Conservation (phyloP, 2,329 filamentous ascomycete species). For the Trichoderma citrinoviride region DNA sequence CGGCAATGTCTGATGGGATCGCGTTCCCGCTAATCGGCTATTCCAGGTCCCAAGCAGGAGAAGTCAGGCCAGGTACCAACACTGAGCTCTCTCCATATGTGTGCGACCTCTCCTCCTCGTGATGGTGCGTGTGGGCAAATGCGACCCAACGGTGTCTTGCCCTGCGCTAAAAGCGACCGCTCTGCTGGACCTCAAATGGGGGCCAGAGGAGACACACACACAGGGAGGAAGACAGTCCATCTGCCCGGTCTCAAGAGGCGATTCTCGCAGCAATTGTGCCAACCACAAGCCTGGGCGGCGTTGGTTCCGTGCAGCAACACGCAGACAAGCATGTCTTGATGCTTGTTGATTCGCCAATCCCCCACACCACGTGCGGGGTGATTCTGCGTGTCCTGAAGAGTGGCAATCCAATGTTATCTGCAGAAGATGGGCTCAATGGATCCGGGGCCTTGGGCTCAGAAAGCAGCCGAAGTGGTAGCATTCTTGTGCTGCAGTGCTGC, state of each 20-base stretch:
- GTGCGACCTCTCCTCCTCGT: background rate
- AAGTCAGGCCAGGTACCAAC: too few species aligned
- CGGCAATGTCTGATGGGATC: background rate
- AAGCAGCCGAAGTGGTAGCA: background rate
- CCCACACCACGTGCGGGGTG: slow-evolving; percentile 16
- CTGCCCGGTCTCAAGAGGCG: background rate
- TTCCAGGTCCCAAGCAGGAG: background rate
- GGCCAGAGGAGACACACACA: background rate
- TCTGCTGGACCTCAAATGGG: background rate
- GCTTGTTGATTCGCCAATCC: background rate
- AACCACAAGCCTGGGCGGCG: background rate
- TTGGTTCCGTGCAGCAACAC: background rate
- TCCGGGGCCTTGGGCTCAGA: slow-evolving; percentile 3
- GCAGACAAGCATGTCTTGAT: background rate
- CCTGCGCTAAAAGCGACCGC: background rate
- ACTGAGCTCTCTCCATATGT: background rate
- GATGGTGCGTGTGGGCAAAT: background rate
- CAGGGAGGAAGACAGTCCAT: background rate
- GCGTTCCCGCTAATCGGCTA: background rate
- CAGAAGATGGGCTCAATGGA: background rate
- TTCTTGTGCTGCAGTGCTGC: background rate
- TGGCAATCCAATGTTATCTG: background rate
- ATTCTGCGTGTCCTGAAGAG: background rate
- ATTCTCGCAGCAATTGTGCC: background rate
- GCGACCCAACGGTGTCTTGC: background rate